Evolutionary conservation across 2,329 filamentous ascomycete genomes (phyloP).

Genomic region (Neocucurbitaria cava): DNA sequence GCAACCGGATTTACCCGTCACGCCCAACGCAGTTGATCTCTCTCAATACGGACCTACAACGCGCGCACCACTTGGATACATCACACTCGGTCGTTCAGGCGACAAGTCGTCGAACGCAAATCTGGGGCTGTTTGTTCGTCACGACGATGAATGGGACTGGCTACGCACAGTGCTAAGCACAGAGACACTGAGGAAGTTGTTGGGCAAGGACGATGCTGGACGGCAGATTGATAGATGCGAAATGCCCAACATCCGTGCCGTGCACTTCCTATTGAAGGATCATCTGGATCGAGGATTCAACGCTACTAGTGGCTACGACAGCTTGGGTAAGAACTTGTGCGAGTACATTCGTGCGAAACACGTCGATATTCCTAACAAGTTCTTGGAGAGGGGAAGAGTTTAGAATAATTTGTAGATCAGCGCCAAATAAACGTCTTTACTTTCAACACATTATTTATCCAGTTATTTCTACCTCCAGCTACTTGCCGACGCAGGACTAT

Average conservation of each 20-base stretch:
- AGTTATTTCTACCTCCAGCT: neutral
- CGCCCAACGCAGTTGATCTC: conserved; percentile 23
- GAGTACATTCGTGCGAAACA: conserved; percentile 26
- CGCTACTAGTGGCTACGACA: conserved; percentile 24
- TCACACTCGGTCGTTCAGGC: conserved; percentile 51
- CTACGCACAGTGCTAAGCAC: conserved; percentile 52
- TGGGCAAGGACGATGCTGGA: conserved; percentile 55
- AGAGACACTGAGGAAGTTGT: conserved; percentile 46
- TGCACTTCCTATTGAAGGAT: conserved; percentile 31
- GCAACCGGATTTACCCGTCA: conserved; percentile 19
- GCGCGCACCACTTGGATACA: conserved; percentile 48
- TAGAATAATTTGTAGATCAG: neutral
- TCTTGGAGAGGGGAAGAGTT: conserved; percentile 24
- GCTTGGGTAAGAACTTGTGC: conserved; percentile 29
- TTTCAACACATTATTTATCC: neutral
- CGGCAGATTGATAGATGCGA: conserved; percentile 39
- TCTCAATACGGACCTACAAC: conserved; percentile 35
- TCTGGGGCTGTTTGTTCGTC: conserved; percentile 51
- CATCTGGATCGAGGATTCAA: conserved; percentile 31
- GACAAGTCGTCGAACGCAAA: conserved; percentile 54
- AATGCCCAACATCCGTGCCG: conserved; percentile 28
- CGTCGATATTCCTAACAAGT: conserved; percentile 30
- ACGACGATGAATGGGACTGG: conserved; percentile 54
- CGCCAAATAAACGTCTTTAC: neutral
- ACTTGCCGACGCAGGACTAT: neutral